Conservation (phyloP, 106 monocot genomes). For the Dendrobium catenatum region DNA sequence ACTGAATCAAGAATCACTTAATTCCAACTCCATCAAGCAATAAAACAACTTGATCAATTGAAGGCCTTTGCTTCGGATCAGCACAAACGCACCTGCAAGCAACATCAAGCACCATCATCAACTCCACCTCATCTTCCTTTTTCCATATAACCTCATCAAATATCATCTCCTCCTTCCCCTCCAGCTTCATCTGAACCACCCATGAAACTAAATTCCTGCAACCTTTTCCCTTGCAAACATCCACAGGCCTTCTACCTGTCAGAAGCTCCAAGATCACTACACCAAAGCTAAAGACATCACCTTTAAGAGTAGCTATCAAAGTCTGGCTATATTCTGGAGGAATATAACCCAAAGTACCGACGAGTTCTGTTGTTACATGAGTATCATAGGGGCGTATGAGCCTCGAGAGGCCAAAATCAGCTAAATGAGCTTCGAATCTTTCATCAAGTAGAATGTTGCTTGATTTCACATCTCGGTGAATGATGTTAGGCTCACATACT, state of each 20-base stretch:
- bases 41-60: constrained; percentile 51
- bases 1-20: constrained; percentile 8
- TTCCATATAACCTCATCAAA: constrained; percentile 37
- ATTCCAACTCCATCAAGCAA: constrained; percentile 46
- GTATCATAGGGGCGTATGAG: constrained; percentile 52
- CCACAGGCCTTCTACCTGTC: constrained; percentile 49
- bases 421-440: constrained; percentile 52
- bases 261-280: constrained; percentile 57
- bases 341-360: constrained; percentile 62
- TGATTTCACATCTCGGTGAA: constrained; percentile 60
- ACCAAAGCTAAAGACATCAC: constrained; percentile 65
- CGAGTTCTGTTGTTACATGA: constrained; percentile 65
- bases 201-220: constrained; percentile 48
- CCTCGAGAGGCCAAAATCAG: constrained; percentile 64
- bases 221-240: constrained; percentile 46
- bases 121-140: constrained; percentile 36
- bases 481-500: constrained; percentile 50
- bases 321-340: constrained; percentile 65
- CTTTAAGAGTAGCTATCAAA: constrained; percentile 41
- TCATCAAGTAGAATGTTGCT: constrained; percentile 76
- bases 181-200: constrained; percentile 48
- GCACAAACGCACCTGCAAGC: constrained; percentile 42
- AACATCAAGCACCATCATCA: constrained; percentile 43
- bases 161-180: constrained; percentile 40
- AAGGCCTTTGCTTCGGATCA: constrained; percentile 45